These are phyloP conservation scores for Paramecium biaurelia DNA, from an alignment of 73 alveolate genomes.

Conservation along the genomic window DNA sequence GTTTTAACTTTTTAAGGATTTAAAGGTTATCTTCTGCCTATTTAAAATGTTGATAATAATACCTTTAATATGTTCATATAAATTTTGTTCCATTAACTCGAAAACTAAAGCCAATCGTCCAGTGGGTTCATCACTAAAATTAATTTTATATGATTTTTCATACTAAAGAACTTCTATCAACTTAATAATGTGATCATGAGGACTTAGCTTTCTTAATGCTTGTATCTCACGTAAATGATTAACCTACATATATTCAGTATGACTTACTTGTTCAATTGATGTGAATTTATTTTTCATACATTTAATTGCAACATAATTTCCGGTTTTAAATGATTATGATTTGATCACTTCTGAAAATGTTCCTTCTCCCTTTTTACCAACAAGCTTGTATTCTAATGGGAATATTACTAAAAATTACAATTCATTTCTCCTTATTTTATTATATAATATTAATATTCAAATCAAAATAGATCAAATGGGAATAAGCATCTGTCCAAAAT, in stretches of 20 bases:
- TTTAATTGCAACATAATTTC: constrained; percentile 93
- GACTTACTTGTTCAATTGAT: constrained; percentile 83
- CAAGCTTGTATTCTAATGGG: constrained; percentile 68
- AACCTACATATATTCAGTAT: not conserved
- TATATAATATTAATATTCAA: not conserved
- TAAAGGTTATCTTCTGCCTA: constrained; percentile 52
- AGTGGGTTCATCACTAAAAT: constrained; percentile 95
- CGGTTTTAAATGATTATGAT: constrained; percentile 93
- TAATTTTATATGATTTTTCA: not conserved
- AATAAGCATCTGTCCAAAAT: not conserved
- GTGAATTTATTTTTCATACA: constrained; percentile 90
- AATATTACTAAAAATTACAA: not conserved
- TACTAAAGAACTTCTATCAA: constrained; percentile 89
- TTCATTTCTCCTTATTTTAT: not conserved
- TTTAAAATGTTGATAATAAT: constrained; percentile 48
- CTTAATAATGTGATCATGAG: constrained; percentile 96
- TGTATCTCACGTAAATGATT: constrained; percentile 94
- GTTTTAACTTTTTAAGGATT: constrained; percentile 57
- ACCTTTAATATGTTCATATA: constrained; percentile 97
- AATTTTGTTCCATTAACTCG: constrained; percentile 98
- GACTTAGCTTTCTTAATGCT: constrained; percentile 94
- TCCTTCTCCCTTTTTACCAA: constrained; percentile 95
- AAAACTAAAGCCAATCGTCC: constrained; percentile 99
- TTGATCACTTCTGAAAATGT: constrained; percentile 97
- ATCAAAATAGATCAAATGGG: not conserved